Base-by-base conservation (phyloP, 495 filamentous ascomycete species). In the Neurospora pannonica region DNA sequence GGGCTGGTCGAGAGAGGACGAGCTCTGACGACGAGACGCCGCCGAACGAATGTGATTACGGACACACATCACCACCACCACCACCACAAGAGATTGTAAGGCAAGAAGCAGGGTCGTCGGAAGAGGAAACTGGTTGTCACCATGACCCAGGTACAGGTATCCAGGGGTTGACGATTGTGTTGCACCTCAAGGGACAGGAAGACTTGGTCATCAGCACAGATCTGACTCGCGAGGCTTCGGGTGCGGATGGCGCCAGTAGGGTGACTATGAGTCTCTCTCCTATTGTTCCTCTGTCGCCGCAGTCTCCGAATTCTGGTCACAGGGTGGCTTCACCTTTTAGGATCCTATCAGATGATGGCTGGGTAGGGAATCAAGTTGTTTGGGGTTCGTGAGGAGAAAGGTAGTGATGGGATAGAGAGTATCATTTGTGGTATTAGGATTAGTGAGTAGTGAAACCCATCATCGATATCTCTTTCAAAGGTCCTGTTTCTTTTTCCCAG, bases 181-280 rank as follows among this genome's bases (percentile, higher is more conserved):
- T 88, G 76, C 86, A 86, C 75, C 67, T 84, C 37, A 81, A 77
- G 72, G 82, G 79, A 10, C 82, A 80, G 75, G 85, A 86, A 17
- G 85, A 87, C 72, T 73, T 87, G 73, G 79, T 87, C 46, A 81
- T 87, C 60, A 83, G 81, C 54, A 84, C 83, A 7, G 82, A 85
- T 69, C 75, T 85, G 79, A 80, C 75, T 19, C 73, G 73, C 39
- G 75, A 74, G 15, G 38, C 73, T 36, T 67, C 54, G 24, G 54
- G 13, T 40, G 67, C 71, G 38, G 72, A 70, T 74, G 10, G 71
- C 4, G 69, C 24, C 36, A 71, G 34, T 24, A 34, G 28, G 39
- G 72, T 37, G 21, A 70, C 54, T 67, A 34, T 67, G 13, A 67
- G 54, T 67, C 28, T 67, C 15, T 34, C 54, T 67, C 54, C 54